Evolutionary conservation across 768 basidiomycete genomes (phyloP).

Genomic region (Royoungia palumana): DNA sequence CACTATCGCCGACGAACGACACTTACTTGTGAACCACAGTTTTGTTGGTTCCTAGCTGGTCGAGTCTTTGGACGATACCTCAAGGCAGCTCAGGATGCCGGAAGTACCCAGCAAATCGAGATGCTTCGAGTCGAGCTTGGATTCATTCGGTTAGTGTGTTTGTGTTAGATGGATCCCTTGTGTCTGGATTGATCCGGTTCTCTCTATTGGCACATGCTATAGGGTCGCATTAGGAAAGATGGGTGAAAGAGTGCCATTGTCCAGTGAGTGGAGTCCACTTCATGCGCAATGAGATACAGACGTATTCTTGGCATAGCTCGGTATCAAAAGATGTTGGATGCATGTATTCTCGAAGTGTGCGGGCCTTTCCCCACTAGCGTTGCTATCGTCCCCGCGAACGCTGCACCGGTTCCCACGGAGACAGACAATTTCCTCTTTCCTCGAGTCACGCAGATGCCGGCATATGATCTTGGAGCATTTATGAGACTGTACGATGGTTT

Average conservation of each 20-base stretch:
- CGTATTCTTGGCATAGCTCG: constrained; percentile 10
- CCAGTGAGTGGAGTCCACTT: constrained; percentile 35
- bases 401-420: constrained; percentile 6
- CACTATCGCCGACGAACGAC: background rate
- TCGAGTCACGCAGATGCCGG: constrained; percentile 1
- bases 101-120: constrained; percentile 53
- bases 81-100: constrained; percentile 57
- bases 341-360: constrained; percentile 11
- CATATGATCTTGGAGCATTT: constrained; percentile 12
- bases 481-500: constrained; percentile 7
- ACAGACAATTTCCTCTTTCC: constrained; percentile 10
- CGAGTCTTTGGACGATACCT: constrained; percentile 65
- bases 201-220: background rate
- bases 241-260: constrained; percentile 65
- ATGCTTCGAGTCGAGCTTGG: constrained; percentile 62
- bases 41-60: constrained; percentile 68
- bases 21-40: constrained; percentile 33
- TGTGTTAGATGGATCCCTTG: constrained; percentile 1
- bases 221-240: constrained; percentile 60
- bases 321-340: constrained; percentile 23
- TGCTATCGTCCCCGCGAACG: constrained; percentile 3
- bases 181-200: background rate
- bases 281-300: background rate
- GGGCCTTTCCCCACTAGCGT: background rate
- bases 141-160: constrained; percentile 55